Conservation (phyloP, 176 grass and related monocot species). For the Raddia guianensis region DNA sequence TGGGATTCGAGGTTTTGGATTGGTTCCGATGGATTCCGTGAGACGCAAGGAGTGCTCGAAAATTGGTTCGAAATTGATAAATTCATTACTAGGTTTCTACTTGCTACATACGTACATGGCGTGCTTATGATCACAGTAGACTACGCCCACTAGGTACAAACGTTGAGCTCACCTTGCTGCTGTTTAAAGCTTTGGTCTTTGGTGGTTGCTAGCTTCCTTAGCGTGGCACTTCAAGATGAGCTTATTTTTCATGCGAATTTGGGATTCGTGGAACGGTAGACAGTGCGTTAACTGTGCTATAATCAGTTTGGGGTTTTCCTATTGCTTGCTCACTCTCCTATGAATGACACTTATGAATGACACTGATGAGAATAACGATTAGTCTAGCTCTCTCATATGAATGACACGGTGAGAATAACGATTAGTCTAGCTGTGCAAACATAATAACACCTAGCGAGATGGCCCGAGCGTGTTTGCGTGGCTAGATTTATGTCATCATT, state of each 20-base stretch:
- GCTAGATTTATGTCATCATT: too few species aligned
- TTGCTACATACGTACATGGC: neutral
- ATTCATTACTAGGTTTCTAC: constrained; percentile 26
- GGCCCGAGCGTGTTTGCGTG: too few species aligned
- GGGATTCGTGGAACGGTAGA: neutral
- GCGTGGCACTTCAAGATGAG: neutral
- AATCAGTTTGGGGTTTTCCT: neutral
- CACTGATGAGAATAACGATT: neutral
- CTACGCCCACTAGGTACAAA: neutral
- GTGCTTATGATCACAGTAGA: constrained; percentile 17
- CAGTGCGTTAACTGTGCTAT: neutral
- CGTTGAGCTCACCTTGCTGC: constrained; percentile 13
- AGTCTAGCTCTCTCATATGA: neutral
- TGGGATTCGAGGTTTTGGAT: constrained; percentile 23
- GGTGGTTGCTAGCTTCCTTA: constrained; percentile 25
- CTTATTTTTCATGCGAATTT: neutral
- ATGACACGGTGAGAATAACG: too few species aligned
- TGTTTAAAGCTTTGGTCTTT: constrained; percentile 33
- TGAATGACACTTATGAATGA: neutral
- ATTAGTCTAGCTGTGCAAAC: too few species aligned
- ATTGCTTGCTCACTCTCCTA: constrained; percentile 27
- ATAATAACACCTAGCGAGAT: too few species aligned
- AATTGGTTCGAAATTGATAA: constrained; percentile 24
- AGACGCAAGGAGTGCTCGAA: neutral
- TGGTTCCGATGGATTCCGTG: constrained; percentile 19